Percentiles rank a stretch among this genome's conserved stretches.
Evolutionary conservation across 176 grass and related monocot genomes (phyloP).

Genomic region (Musa beccarii): DNA sequence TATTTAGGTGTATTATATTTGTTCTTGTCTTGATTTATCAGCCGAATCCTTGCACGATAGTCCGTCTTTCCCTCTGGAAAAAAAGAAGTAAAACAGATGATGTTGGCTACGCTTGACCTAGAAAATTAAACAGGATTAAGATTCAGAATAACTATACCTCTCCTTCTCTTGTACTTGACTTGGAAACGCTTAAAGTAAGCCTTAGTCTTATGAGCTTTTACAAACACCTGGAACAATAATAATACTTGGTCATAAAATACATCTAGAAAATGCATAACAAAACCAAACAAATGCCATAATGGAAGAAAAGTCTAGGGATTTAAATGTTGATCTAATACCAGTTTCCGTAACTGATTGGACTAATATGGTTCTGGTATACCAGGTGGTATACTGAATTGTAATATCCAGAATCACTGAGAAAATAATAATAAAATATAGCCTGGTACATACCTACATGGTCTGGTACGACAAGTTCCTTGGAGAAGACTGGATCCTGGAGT

Average conservation of each 20-base stretch:
- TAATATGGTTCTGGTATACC: no score
- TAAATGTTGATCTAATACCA: no score
- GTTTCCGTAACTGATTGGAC: no score
- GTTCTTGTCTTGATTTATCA: constrained; percentile 69
- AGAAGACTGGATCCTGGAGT: no score
- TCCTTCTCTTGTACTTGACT: constrained; percentile 66
- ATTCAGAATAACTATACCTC: constrained; percentile 22
- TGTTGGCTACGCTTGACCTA: background rate
- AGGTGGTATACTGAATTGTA: no score
- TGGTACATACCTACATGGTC: no score
- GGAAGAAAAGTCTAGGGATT: no score
- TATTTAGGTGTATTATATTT: constrained; percentile 64
- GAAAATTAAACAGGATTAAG: background rate
- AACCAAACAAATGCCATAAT: no score
- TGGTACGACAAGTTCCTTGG: no score
- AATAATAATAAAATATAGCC: no score
- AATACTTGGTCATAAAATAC: background rate
- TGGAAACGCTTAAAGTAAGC: constrained; percentile 69
- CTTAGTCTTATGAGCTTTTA: constrained; percentile 45
- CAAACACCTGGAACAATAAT: constrained; percentile 24
- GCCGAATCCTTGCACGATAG: constrained; percentile 57
- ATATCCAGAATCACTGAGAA: no score
- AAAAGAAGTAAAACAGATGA: background rate
- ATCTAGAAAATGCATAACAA: background rate
- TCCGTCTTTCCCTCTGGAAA: constrained; percentile 56